These are phyloP conservation scores for Capsella bursapastoris DNA, from an alignment of 345 rosid species.

Conservation along the genomic window DNA sequence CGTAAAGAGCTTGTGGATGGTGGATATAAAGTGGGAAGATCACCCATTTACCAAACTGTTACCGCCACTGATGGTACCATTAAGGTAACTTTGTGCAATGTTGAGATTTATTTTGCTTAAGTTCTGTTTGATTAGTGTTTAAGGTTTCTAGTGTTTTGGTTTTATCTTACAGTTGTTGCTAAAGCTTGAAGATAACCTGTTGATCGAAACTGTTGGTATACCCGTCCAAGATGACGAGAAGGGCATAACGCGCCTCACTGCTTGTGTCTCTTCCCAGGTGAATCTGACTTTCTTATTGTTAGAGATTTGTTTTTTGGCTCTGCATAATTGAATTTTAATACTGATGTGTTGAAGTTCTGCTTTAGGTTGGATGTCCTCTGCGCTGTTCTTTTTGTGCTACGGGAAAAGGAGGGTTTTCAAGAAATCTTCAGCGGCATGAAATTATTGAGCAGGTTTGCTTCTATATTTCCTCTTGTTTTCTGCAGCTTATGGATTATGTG, in stretches of 20 bases:
- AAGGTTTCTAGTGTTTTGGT: slow-evolving; percentile 6
- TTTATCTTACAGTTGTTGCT: slow-evolving; percentile 63
- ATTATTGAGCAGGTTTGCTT: slow-evolving; percentile 82
- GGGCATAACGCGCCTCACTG: slow-evolving; percentile 87
- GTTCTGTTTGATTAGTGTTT: slow-evolving; percentile 18
- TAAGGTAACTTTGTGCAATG: slow-evolving; percentile 57
- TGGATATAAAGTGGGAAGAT: slow-evolving; percentile 88
- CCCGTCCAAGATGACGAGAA: slow-evolving; percentile 78
- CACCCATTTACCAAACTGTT: slow-evolving; percentile 67
- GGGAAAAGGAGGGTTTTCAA: slow-evolving; percentile 94
- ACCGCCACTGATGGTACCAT: slow-evolving; percentile 94
- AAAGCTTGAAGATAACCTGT: slow-evolving; percentile 80
- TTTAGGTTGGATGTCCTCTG: slow-evolving; percentile 95
- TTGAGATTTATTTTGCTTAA: slow-evolving; percentile 18
- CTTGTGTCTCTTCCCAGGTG: slow-evolving; percentile 97
- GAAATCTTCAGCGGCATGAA: slow-evolving; percentile 90
- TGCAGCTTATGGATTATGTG: slow-evolving; percentile 22
- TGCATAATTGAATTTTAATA: background rate
- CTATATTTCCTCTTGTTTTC: slow-evolving; percentile 14
- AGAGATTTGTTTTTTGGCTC: slow-evolving; percentile 25
- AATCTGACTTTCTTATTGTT: slow-evolving; percentile 16
- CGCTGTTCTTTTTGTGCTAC: slow-evolving; percentile 99
- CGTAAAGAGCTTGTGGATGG: slow-evolving; percentile 77
- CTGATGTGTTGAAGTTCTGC: slow-evolving; percentile 31
- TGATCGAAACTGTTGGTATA: slow-evolving; percentile 98